phyloP scores from a whole-genome alignment of 148 eudicot genomes.

The Beta vulgaris region DNA sequence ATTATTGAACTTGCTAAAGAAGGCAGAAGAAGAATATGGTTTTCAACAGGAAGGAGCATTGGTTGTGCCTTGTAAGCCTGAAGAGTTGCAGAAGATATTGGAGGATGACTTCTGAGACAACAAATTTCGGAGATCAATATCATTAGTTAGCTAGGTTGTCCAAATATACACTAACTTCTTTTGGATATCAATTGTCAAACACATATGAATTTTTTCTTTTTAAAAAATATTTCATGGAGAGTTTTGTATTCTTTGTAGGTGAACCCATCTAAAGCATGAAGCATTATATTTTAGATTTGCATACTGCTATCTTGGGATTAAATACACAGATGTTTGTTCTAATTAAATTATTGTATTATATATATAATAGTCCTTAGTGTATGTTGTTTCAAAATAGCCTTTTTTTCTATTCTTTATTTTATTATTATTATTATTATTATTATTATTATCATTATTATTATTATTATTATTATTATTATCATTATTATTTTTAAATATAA shows the following conservation, averaged over 20 bases:
- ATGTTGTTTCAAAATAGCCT: too few species aligned
- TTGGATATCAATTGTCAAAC: neutral
- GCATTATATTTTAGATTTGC: constrained; percentile 15
- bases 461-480: too few species aligned
- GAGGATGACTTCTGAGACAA: neutral
- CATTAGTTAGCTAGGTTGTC: neutral
- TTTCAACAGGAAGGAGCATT: constrained; percentile 45
- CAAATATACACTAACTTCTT: too few species aligned
- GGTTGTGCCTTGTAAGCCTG: constrained; percentile 45
- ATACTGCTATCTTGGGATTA: too few species aligned
- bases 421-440: too few species aligned
- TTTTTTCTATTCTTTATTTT: too few species aligned
- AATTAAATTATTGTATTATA: too few species aligned
- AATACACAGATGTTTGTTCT: too few species aligned
- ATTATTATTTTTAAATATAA: too few species aligned
- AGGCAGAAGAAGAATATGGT: constrained; percentile 53
- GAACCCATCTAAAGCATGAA: constrained; percentile 1
- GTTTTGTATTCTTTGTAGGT: constrained; percentile 7
- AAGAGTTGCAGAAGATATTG: constrained; percentile 46
- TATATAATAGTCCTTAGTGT: too few species aligned
- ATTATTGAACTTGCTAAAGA: constrained; percentile 38
- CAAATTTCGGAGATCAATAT: too few species aligned
- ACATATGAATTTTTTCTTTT: neutral
- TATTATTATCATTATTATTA: too few species aligned
- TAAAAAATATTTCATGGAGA: neutral